Evolutionary conservation across 768 basidiomycete species (phyloP), one percentile per base, ranked within the genome.

Genomic region (Clitopilus passeckerianus): DNA sequence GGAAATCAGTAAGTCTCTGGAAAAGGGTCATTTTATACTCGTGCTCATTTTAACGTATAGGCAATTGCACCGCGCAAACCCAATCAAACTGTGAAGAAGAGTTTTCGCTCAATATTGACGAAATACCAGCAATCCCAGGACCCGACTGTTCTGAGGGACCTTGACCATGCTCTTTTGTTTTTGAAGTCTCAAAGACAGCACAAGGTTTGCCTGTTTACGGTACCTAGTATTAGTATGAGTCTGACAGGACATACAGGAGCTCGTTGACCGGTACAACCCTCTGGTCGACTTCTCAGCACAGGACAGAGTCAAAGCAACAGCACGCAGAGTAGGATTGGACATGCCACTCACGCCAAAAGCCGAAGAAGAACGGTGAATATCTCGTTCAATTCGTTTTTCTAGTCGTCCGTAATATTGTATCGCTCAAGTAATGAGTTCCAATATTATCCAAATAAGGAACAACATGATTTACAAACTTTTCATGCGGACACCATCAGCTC

Each of bases 201-300:
- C 77, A 90, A 90, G 79, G 94, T 89, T 54, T 67, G 77, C 23
- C 22, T 34, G 35, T 10, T 34, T 27, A 16, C 53, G 30, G 12
- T 43, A 15, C 46, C 33, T 6, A 53, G 54, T 1, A 34, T 18
- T 6, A 24, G 34, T 14, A 53, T 52, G 30, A 56, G 53, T 18
- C 35, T 44, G 43, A 55, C 23, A 34, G 43, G 6, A 50, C 37
- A 7, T 43, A 43, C 66, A 97, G 95, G 77, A 76, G 20, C 75
- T 97, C 53, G 72, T 97, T 61, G 90, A 92, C 57, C 79, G 92
- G 57, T 98, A 98, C 75, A 96, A 95, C 70, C 94, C 95, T 0
- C 75, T 90, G 16, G 72, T 87, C 43, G 90, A 94, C 66, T 78
- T 95, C 62, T 89, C 92, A 0, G 75, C 80, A 5, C 86, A 93